Evolutionary conservation across 345 rosid species (phyloP), one percentile per base, ranked within the genome.

Genomic region (Cardamine chenopodiifolia): DNA sequence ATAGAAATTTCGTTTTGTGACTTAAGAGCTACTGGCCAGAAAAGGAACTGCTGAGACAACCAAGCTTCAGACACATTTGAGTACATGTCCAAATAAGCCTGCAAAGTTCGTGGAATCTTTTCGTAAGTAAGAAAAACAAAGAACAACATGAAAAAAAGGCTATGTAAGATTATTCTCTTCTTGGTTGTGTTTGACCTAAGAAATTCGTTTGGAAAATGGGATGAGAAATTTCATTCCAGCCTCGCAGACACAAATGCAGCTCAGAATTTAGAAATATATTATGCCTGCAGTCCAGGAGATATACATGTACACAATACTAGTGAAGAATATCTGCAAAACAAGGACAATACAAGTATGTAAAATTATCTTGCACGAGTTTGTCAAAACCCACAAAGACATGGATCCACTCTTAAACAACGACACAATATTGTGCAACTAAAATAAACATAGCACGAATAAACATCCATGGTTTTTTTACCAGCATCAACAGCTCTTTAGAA

Each of bases 61-160:
- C 78, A 78, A 67, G 62, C 78, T 72, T 62, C 58, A 70, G 62
- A 79, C 79, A 60, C 72, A 54, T 61, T 65, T 76, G 79, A 75
- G 67, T 48, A 69, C 54, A 69, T 69, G 58, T 56, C 77, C 79
- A 74, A 75, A 70, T 11, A 28, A 56, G 64, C 85, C 83, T 76
- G 83, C 83, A 82, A 75, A 73, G 77, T 76, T 82, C 11, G 66
- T 79, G 45, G 54, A 63, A 52, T 54, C 68, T 55, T 63, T 70
- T 65, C 59, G 69, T 75, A 76, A 73, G 79, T 70, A 65, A 7
- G 28, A 60, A 66, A 78, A 64, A 37, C n/a, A 29, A 48, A 71
- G 20, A 66, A 54, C 0, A 69, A 50, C n/a, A 55, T 0, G 19
- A 40, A 35, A 42, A 11, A 0, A 45, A 17, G 39, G 44, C 42